Percentiles rank a stretch among this genome's conserved stretches.
phyloP scores from a whole-genome alignment of 2,329 filamentous ascomycete species.

The Colletotrichum scovillei region DNA sequence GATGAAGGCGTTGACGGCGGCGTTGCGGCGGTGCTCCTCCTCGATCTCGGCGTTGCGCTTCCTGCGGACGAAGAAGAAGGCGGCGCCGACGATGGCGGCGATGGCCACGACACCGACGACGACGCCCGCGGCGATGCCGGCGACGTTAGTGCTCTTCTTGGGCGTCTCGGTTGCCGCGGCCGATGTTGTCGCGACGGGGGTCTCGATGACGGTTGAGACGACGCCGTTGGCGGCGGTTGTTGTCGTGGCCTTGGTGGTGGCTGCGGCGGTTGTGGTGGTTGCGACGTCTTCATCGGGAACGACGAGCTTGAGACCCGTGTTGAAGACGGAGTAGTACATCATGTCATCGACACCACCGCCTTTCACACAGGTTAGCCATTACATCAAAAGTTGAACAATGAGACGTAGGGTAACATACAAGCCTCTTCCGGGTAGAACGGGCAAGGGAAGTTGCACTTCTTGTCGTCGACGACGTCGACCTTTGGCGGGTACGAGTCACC shows the following conservation, averaged over 20 bases:
- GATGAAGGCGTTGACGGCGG: constrained; percentile 82
- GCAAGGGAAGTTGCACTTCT: constrained; percentile 74
- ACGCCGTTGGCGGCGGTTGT: constrained; percentile 37
- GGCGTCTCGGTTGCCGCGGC: constrained; percentile 35
- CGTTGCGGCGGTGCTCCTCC: constrained; percentile 85
- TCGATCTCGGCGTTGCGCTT: constrained; percentile 82
- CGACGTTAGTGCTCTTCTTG: constrained; percentile 70
- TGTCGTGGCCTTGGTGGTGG: constrained; percentile 36
- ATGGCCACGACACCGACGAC: constrained; percentile 84
- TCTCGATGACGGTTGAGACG: constrained; percentile 22
- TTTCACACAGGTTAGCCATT: constrained; percentile 33
- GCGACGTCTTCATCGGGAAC: constrained; percentile 47
- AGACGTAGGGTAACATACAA: constrained; percentile 64
- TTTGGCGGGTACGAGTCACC: constrained; percentile 75
- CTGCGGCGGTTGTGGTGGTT: constrained; percentile 40
- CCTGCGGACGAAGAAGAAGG: constrained; percentile 80
- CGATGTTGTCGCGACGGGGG: background rate
- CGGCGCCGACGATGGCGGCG: constrained; percentile 72
- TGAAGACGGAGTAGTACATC: constrained; percentile 58
- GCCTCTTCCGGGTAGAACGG: constrained; percentile 69
- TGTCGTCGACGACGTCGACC: constrained; percentile 63
- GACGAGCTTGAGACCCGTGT: constrained; percentile 58
- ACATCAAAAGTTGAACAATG: background rate
- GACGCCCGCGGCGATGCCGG: constrained; percentile 86
- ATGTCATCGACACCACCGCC: constrained; percentile 48